Percentiles rank a stretch among this genome's conserved stretches.
phyloP scores from a whole-genome alignment of 2,329 filamentous ascomycete species.

The Dichotomopilus funicola region DNA sequence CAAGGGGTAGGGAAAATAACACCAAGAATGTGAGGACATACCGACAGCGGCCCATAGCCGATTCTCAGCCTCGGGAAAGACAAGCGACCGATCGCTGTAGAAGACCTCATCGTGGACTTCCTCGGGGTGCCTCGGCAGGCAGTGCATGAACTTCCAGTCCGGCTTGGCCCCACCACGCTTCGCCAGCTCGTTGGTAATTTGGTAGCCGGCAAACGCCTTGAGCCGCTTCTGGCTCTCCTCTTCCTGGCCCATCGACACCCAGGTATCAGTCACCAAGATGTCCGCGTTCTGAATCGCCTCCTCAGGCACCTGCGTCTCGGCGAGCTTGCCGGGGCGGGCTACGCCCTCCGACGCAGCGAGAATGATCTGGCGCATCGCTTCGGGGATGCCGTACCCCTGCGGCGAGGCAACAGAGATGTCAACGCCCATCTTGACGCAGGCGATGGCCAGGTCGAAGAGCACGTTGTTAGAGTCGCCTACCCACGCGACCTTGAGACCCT shows the following conservation, averaged over 20 bases:
- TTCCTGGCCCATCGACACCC: conserved; percentile 98
- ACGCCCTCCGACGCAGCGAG: conserved; percentile 52
- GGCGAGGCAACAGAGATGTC: conserved; percentile 84
- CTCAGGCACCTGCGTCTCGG: conserved; percentile 72
- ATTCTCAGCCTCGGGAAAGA: conserved; percentile 93
- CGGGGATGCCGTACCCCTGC: conserved; percentile 73
- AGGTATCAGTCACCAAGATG: conserved; percentile 91
- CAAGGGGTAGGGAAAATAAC: neutral
- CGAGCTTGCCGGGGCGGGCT: conserved; percentile 56
- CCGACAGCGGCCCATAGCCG: conserved; percentile 82
- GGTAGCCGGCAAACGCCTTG: conserved; percentile 80
- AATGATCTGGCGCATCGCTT: conserved; percentile 68
- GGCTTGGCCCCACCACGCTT: conserved; percentile 78
- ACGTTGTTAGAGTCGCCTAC: conserved; percentile 97
- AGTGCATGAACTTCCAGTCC: conserved; percentile 98
- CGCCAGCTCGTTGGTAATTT: conserved; percentile 82
- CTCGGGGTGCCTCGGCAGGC: conserved; percentile 82
- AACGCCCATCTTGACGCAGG: conserved; percentile 78
- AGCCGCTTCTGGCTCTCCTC: conserved; percentile 70
- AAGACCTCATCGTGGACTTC: conserved; percentile 95
- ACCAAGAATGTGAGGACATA: conserved; percentile 35
- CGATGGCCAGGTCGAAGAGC: conserved; percentile 86
- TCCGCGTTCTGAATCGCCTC: conserved; percentile 82
- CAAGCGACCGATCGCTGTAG: conserved; percentile 75
- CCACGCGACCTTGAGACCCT: conserved; percentile 90